Base-by-base conservation (phyloP, 495 filamentous ascomycete species). In the Penicillium desertorum region DNA sequence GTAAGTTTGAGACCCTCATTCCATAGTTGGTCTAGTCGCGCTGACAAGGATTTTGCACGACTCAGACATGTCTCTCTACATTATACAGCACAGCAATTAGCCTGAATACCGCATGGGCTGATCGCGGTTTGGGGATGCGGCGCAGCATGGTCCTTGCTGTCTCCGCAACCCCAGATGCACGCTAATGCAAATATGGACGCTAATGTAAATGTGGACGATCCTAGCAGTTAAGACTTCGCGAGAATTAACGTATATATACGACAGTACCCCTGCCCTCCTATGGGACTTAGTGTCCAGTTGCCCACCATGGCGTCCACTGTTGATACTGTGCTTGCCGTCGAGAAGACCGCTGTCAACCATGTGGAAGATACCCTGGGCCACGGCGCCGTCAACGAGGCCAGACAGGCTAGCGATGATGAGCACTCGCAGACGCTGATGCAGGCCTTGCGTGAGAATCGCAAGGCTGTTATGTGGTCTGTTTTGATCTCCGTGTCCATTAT, bases 391-490 rank as follows among this genome's bases (percentile, higher is more conserved):
- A 49, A 58, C 23, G 72, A 72, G 34, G 72, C 72, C 34, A 71
- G 63, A 30, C 67, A 70, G 34, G 72, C 72, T 4, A 64, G 60
- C 3, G 67, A 70, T 14, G 71, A 68, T 17, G 71, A 75, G 53
- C 72, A 70, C 45, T 34, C 63, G 11, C 63, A 70, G 32, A 70
- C 67, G 0, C 47, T 72, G 3, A 62, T 63, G 60, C 61, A 74
- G 52, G 67, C 62, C 7, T 20, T 81, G 49, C 70, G 64, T 9
- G 64, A 69, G 14, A 79, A 81, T 52, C 77, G 74, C 16, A 79
- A 81, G 54, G 80, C 80, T 6, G 71, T 79, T 11, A 62, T 54
- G n/a, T 82, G 76, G 77, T 78, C 75, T 2, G 62, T 78, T 49
- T 48, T 77, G 11, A 64, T 80, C 19, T 79, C 77, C 14, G 60